phyloP scores from a whole-genome alignment of 2,329 filamentous ascomycete species.

The Chaetoscypha palmicola region DNA sequence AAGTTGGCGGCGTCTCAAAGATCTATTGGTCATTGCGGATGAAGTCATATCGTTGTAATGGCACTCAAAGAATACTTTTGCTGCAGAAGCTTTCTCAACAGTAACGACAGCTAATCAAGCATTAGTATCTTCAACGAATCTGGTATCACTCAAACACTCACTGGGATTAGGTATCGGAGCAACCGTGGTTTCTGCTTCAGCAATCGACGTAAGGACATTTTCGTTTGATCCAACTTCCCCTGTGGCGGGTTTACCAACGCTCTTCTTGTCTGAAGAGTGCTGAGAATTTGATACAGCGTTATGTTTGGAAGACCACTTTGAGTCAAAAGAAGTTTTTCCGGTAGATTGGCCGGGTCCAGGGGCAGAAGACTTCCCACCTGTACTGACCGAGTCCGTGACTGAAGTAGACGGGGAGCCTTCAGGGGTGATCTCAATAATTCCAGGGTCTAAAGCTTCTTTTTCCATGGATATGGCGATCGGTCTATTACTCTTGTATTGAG shows the following conservation, averaged over 20 bases:
- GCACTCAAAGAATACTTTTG: slow-evolving; percentile 81
- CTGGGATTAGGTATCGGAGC: slow-evolving; percentile 25
- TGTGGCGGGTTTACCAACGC: slow-evolving; percentile 11
- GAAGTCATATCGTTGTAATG: slow-evolving; percentile 67
- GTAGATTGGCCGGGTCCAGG: slow-evolving; percentile 27
- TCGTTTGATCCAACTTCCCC: slow-evolving; percentile 20
- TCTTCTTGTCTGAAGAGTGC: slow-evolving; percentile 26
- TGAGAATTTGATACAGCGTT: slow-evolving; percentile 19
- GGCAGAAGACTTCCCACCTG: slow-evolving; percentile 26
- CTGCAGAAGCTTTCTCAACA: slow-evolving; percentile 69
- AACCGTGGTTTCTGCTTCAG: slow-evolving; percentile 21
- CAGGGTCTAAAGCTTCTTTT: slow-evolving; percentile 29
- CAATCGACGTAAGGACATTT: slow-evolving; percentile 24
- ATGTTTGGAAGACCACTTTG: slow-evolving; percentile 32
- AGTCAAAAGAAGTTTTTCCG: slow-evolving; percentile 34
- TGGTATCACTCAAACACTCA: slow-evolving; percentile 9
- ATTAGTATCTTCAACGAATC: background rate
- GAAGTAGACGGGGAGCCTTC: slow-evolving; percentile 25
- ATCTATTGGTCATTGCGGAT: slow-evolving; percentile 48
- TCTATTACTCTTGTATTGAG: slow-evolving; percentile 33
- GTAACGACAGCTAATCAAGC: slow-evolving; percentile 39
- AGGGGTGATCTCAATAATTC: slow-evolving; percentile 16
- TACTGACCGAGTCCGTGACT: slow-evolving; percentile 22
- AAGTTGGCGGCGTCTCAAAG: slow-evolving; percentile 53
- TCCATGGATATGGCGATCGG: slow-evolving; percentile 33